Evolutionary conservation across 2,329 filamentous ascomycete species (phyloP).

Genomic region (Sarocladium oryzae): DNA sequence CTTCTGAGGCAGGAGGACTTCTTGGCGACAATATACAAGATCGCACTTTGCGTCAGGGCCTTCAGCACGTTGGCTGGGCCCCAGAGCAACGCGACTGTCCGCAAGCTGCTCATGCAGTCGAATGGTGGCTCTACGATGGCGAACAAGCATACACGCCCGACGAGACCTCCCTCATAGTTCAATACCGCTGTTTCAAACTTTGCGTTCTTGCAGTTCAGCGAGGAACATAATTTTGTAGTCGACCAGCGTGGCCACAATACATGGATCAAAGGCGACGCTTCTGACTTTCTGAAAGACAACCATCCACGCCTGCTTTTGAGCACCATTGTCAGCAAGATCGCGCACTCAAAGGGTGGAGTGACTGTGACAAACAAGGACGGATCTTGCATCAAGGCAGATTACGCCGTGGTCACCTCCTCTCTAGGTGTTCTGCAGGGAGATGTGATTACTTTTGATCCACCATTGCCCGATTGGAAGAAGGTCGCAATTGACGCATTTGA

Average conservation of each 20-base stretch:
- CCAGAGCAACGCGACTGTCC: constrained; percentile 41
- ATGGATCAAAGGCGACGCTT: constrained; percentile 46
- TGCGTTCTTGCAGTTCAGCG: constrained; percentile 49
- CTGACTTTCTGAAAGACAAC: constrained; percentile 41
- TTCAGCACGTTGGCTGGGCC: constrained; percentile 42
- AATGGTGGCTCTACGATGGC: constrained; percentile 10
- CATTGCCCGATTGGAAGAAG: constrained; percentile 52
- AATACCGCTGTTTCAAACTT: constrained; percentile 46
- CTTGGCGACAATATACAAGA: constrained; percentile 52
- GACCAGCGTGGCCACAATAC: constrained; percentile 52
- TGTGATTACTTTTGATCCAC: constrained; percentile 45
- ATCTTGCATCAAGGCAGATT: constrained; percentile 44
- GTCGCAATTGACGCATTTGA: constrained; percentile 53
- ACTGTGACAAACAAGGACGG: constrained; percentile 42
- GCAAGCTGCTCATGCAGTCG: constrained; percentile 37
- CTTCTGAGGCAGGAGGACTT: constrained; percentile 45
- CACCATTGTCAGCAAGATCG: constrained; percentile 45
- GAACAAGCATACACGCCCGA: constrained; percentile 39
- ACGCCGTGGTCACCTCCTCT: constrained; percentile 56
- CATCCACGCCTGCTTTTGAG: constrained; percentile 48
- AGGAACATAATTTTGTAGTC: constrained; percentile 49
- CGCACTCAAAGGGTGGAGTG: constrained; percentile 41
- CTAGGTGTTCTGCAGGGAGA: constrained; percentile 56
- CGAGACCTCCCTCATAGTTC: constrained; percentile 41
- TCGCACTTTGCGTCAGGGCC: constrained; percentile 43